These are phyloP conservation scores for Cladochytrium replicatum DNA, from an alignment of 192 early-diverging fungal genomes.

Conservation along the genomic window DNA sequence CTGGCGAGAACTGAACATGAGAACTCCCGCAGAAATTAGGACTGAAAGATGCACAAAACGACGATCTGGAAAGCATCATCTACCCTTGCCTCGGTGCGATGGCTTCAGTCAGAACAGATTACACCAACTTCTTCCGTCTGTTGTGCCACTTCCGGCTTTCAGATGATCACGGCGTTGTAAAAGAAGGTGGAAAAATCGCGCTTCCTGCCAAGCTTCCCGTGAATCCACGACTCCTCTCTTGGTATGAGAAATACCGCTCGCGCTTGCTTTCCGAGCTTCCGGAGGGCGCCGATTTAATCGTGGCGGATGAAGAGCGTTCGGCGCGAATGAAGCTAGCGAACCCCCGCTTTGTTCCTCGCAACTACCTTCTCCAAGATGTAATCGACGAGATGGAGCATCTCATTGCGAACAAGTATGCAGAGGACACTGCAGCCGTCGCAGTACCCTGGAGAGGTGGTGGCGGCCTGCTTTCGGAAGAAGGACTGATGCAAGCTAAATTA, in stretches of 20 bases:
- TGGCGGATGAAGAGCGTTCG: slow-evolving; percentile 23
- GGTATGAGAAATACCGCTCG: slow-evolving; percentile 50
- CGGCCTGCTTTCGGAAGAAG: too few species aligned
- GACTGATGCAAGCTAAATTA: too few species aligned
- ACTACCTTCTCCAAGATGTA: slow-evolving; percentile 62
- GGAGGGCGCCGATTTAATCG: slow-evolving; percentile 3
- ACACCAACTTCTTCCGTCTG: slow-evolving; percentile 49
- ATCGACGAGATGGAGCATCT: slow-evolving; percentile 34
- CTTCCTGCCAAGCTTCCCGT: slow-evolving; percentile 15
- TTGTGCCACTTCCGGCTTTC: slow-evolving; percentile 36
- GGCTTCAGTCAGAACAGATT: slow-evolving; percentile 43
- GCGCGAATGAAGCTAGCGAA: slow-evolving; percentile 59
- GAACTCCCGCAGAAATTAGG: slow-evolving; percentile 27
- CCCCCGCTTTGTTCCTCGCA: slow-evolving; percentile 67
- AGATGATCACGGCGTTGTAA: background rate
- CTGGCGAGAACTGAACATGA: background rate
- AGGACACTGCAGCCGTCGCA: background rate
- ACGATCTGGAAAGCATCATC: slow-evolving; percentile 43
- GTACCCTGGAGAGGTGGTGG: too few species aligned
- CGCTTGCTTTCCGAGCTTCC: slow-evolving; percentile 34
- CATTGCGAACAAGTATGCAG: slow-evolving; percentile 8
- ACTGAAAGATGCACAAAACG: slow-evolving; percentile 7
- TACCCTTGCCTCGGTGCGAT: slow-evolving; percentile 52
- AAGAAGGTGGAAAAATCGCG: slow-evolving; percentile 11
- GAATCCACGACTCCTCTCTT: slow-evolving; percentile 29